Conservation (phyloP, 345 rosid species). For the Salix caprea region DNA sequence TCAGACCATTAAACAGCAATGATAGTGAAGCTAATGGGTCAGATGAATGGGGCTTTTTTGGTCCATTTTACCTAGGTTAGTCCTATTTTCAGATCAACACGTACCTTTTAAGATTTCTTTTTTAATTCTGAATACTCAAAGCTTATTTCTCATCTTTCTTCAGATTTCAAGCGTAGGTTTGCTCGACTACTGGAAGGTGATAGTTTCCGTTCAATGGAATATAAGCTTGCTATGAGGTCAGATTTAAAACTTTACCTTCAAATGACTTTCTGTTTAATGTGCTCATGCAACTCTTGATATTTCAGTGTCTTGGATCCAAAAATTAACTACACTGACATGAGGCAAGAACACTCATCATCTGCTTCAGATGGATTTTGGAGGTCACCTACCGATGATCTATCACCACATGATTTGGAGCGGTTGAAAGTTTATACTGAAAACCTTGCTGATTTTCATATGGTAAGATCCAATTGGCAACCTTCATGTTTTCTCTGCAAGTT, state of each 20-base stretch:
- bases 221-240: constrained; percentile 92
- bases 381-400: constrained; percentile 40
- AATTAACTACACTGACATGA: constrained; percentile 48
- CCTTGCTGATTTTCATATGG: constrained; percentile 62
- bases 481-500: neutral
- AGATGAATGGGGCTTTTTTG: constrained; percentile 82
- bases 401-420: constrained; percentile 65
- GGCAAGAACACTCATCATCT: constrained; percentile 25
- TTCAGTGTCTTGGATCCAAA: constrained; percentile 83
- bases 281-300: constrained; percentile 23
- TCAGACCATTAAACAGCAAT: constrained; percentile 68
- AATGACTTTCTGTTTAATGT: constrained; percentile 6
- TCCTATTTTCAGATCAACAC: constrained; percentile 5
- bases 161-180: constrained; percentile 78
- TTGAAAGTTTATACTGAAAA: constrained; percentile 65
- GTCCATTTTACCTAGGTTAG: constrained; percentile 84
- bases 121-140: constrained; percentile 5
- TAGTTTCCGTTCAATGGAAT: constrained; percentile 68
- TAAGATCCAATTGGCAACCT: constrained; percentile 27
- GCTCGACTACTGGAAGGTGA: constrained; percentile 46
- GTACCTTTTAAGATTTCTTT: neutral
- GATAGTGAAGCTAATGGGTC: constrained; percentile 54
- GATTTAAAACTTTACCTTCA: constrained; percentile 15
- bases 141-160: constrained; percentile 14
- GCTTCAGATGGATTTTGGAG: constrained; percentile 48